Percentiles rank a stretch among this genome's conserved stretches.
Conservation (phyloP, 2,329 filamentous ascomycete species). For the Fusarium miscanthi region DNA sequence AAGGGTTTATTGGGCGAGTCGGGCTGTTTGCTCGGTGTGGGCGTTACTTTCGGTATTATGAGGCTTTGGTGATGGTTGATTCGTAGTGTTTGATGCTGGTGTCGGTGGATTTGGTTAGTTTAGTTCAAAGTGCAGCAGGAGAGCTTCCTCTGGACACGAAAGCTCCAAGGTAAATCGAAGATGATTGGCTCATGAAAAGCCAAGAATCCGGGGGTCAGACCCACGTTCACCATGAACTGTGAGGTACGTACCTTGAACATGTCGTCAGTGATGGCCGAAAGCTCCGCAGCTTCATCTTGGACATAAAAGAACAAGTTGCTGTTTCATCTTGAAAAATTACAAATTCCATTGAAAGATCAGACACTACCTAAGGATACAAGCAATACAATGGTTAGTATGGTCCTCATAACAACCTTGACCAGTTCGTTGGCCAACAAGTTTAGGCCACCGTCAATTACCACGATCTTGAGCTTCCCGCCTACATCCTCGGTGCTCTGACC, state of each 20-base stretch:
- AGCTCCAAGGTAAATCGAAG: constrained; percentile 47
- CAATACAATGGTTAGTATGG: constrained; percentile 20
- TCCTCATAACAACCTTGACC: neutral
- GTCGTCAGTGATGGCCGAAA: constrained; percentile 33
- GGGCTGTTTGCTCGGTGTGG: constrained; percentile 3
- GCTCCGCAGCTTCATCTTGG: constrained; percentile 8
- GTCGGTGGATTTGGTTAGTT: constrained; percentile 23
- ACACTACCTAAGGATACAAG: neutral
- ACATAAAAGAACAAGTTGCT: neutral
- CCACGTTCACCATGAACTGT: constrained; percentile 1
- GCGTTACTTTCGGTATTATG: constrained; percentile 5
- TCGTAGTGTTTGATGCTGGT: constrained; percentile 15
- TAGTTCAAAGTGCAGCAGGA: constrained; percentile 18
- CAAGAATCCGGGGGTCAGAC: constrained; percentile 19
- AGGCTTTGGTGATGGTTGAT: constrained; percentile 17
- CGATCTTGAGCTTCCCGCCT: constrained; percentile 69
- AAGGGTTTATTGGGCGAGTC: neutral
- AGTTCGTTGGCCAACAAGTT: neutral
- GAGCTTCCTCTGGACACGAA: constrained; percentile 51
- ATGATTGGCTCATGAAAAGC: constrained; percentile 48
- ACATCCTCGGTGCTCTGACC: constrained; percentile 82
- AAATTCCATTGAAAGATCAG: neutral
- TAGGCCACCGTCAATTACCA: constrained; percentile 32
- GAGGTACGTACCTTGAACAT: constrained; percentile 20
- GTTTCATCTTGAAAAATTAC: neutral